phyloP scores from a whole-genome alignment of 805 yeast genomes.

The Metschnikowia sp. region DNA sequence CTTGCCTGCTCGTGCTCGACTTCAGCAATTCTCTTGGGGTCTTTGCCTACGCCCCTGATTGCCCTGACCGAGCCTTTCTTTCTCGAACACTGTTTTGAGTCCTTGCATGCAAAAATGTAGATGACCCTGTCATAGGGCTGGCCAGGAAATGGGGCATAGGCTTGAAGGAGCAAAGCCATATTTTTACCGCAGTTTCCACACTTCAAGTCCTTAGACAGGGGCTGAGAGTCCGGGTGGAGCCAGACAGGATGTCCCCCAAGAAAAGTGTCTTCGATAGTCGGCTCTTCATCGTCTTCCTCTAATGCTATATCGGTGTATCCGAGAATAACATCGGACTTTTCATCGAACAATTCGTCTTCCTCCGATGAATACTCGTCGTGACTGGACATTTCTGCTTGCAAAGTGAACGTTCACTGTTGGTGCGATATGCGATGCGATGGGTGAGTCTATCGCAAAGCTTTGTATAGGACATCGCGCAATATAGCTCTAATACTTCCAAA shows the following conservation, averaged over 20 bases:
- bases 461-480: no score
- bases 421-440: background rate
- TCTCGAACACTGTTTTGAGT: constrained; percentile 54
- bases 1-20: constrained; percentile 35
- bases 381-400: constrained; percentile 27
- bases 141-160: constrained; percentile 73
- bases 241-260: constrained; percentile 74
- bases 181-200: constrained; percentile 65
- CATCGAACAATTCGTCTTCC: constrained; percentile 39
- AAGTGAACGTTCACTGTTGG: no score
- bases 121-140: constrained; percentile 75
- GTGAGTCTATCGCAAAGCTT: background rate
- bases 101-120: constrained; percentile 75
- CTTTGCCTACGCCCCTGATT: constrained; percentile 70
- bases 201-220: constrained; percentile 47
- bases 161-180: constrained; percentile 72
- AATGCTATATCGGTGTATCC: constrained; percentile 63
- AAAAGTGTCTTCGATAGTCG: constrained; percentile 61
- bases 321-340: constrained; percentile 44
- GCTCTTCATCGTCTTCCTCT: constrained; percentile 38
- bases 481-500: no score
- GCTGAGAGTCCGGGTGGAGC: constrained; percentile 59
- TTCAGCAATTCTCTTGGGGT: constrained; percentile 44
- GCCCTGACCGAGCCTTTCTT: constrained; percentile 70
- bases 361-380: constrained; percentile 53